Conservation (phyloP, 768 basidiomycete species). For the Leucosporidium creatinivorum region DNA sequence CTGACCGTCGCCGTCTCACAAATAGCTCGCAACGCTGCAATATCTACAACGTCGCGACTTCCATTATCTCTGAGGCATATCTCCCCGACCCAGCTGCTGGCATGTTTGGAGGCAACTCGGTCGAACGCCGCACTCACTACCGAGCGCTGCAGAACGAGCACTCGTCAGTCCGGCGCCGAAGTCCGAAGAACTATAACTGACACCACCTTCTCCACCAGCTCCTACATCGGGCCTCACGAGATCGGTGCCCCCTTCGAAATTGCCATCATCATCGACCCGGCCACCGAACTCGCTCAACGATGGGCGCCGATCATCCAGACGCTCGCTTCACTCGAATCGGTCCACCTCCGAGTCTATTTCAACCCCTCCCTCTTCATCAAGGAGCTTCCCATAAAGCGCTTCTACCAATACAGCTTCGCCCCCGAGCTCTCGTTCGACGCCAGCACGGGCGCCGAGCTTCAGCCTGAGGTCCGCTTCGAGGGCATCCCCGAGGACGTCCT, state of each 20-base stretch:
- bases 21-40: conserved; percentile 48
- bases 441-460: conserved; percentile 51
- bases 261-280: conserved; percentile 73
- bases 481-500: conserved; percentile 76
- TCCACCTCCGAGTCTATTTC: conserved; percentile 63
- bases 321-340: conserved; percentile 39
- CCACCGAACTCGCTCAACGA: conserved; percentile 75
- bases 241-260: conserved; percentile 40
- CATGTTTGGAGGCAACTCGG: conserved; percentile 18
- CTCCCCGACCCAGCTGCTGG: conserved; percentile 41
- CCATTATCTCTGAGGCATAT: conserved; percentile 65
- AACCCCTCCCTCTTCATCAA: conserved; percentile 56
- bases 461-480: conserved; percentile 57
- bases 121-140: conserved; percentile 10
- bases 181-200: background rate
- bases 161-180: conserved; percentile 3
- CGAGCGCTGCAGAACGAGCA: conserved; percentile 5
- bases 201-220: background rate
- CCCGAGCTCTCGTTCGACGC: conserved; percentile 58
- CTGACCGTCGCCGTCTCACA: no score
- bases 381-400: conserved; percentile 86
- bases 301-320: conserved; percentile 68
- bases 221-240: conserved; percentile 9
- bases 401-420: conserved; percentile 72
- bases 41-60: conserved; percentile 59